A percentile compares a stretch with the other conserved stretches of the same genome.
Conservation (phyloP, 257 asterid genomes). For the Capsicum chinense region DNA sequence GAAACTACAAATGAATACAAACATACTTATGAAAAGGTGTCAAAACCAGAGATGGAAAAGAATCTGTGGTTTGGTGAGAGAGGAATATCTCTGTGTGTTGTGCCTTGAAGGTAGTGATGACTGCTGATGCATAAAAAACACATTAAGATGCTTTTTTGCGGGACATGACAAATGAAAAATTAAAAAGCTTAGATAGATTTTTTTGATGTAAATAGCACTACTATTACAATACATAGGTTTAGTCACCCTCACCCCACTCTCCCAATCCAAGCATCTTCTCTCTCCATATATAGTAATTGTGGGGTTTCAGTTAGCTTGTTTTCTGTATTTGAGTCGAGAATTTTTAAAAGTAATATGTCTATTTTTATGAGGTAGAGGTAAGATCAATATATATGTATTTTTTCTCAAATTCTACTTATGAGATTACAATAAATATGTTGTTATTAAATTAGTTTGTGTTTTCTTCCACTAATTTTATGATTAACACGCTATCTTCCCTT, state of each 20-base stretch:
- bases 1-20: neutral
- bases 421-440: too few species aligned
- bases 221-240: slow-evolving; percentile 6
- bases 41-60: neutral
- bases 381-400: too few species aligned
- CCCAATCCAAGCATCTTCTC: neutral
- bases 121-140: neutral
- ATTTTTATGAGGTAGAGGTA: too few species aligned
- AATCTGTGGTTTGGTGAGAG: neutral
- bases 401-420: too few species aligned
- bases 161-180: neutral
- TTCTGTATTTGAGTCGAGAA: too few species aligned
- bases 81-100: neutral
- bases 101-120: neutral
- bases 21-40: slow-evolving; percentile 21
- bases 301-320: too few species aligned
- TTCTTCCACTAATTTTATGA: neutral
- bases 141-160: neutral
- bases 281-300: too few species aligned
- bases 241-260: slow-evolving; percentile 31
- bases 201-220: neutral
- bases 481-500: neutral
- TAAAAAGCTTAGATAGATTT: neutral
- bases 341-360: too few species aligned
- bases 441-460: neutral